Evolutionary conservation across 768 basidiomycete genomes (phyloP), one percentile per base, ranked within the genome.

Genomic region (Panaeolus cyanescens): DNA sequence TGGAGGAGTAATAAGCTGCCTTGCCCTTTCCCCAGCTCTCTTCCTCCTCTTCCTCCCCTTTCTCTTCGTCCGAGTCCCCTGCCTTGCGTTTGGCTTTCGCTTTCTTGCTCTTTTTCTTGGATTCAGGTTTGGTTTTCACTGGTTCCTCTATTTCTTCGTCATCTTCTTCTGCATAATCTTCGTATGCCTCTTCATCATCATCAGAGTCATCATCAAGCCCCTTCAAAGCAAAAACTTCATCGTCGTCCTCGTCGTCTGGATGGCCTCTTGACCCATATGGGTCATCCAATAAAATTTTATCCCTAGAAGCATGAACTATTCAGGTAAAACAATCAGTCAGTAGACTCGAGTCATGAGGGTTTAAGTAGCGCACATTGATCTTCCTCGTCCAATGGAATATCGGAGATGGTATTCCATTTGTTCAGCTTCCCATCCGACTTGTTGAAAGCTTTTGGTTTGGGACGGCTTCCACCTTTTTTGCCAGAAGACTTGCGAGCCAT

Each of bases 21-120:
- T 89, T 89, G 63, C 86, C 85, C 61, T 78, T 81, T 9, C 95
- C 95, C 95, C 95, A 98, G 1, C 83, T 85, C 73, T 93, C 92
- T 63, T 82, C 81, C 34, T 84, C 83, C 8, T 79, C 77, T 19
- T 85, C 84, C n/a, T 72, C 71, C 39, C 70, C 69, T 8, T 71
- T 69, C 53, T 73, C 71, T 17, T 75, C 76, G 8, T 71, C 67
- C 4, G 75, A 73, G 5, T 70, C 71, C 7, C 70, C 70, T n/a
- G 67, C 63, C 5, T 59, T 58, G 25, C 61, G 64, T 81, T 59
- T 73, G 65, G 59, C 69, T 62, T 58, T 70, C 59, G 66, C 39
- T 59, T 71, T 75, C 63, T 59, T 67, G 59, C 40, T 59, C 58
- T 67, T 68, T 65, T 67, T 74, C 68, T 66, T 72, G 60, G 63